Evolutionary conservation across 179 eudicot genomes (phyloP), one percentile per base, ranked within the genome.

Genomic region (Corrigiola litoralis): DNA sequence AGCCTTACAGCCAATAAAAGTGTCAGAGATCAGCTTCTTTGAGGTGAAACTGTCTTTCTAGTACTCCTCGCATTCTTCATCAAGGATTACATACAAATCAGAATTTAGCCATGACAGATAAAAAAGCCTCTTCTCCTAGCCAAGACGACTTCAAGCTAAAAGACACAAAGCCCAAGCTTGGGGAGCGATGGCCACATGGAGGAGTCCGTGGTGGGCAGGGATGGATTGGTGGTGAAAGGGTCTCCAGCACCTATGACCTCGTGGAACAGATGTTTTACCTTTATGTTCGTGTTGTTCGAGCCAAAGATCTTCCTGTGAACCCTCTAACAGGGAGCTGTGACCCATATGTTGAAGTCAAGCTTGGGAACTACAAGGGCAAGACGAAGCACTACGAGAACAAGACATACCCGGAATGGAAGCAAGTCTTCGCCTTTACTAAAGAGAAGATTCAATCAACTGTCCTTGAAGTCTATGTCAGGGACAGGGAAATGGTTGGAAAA

Each of bases 111-210:
- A 71, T 71, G 75, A 38, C 70, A 3, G 75, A 68, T 6, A 37
- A 60, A 45, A 55, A 71, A 24, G 63, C 67, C 14, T 13, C 79
- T 13, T 27, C 75, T 32, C 59, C 77, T 0, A 70, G 58, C 64
- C 76, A 65, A 33, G 83, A 79, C 20, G 80, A 79, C 21, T 79
- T 75, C 70, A 72, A 79, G 64, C 44, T 79, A 34, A 79, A 79
- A 66, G 83, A 79, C 63, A 79, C 83, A 17, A 79, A 75, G 11
- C 83, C 83, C 11, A 63, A 75, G 23, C 77, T 79, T 8, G 83
- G 83, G 32, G 83, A 80, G 61, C 59, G 83, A 61, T 80, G 83
- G 83, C 83, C 83, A 4, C 83, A 79, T 23, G 83, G 83, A 12
- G 80, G 80, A 48, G 78, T 61, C 12, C 83, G 80, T 2, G 83